phyloP scores from a whole-genome alignment of 257 asterid genomes.

The Agastache rugosa region DNA sequence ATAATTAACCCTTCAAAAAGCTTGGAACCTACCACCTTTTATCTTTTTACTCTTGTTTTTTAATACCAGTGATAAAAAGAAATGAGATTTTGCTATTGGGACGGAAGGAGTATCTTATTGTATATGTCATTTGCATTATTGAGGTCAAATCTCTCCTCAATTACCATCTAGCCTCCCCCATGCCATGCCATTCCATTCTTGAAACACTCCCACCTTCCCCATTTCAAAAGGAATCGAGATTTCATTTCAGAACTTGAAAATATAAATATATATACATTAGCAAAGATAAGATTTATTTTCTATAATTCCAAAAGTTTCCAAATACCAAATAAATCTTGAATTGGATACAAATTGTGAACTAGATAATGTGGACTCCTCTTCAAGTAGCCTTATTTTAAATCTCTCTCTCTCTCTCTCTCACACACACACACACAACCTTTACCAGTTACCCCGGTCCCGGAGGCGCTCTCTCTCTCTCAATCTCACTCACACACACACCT shows the following conservation, averaged over 20 bases:
- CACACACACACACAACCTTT: not conserved
- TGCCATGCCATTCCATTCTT: not conserved
- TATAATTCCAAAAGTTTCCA: not conserved
- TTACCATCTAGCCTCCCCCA: not conserved
- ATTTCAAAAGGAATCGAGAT: not conserved
- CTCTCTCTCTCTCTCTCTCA: not conserved
- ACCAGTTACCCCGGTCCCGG: not conserved
- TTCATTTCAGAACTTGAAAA: no score
- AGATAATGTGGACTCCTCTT: not conserved
- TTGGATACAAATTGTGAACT: not conserved
- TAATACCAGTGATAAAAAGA: no score
- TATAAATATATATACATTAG: no score
- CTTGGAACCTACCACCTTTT: no score
- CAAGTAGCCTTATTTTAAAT: not conserved
- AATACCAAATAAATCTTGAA: no score
- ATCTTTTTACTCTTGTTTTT: no score
- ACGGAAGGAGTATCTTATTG: no score
- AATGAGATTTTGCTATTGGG: no score
- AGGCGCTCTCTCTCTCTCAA: not conserved
- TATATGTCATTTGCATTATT: not conserved
- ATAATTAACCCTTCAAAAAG: no score
- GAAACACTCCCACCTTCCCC: not conserved
- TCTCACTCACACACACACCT: not conserved
- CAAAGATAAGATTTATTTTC: no score
- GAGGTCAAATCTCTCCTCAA: constrained; percentile 11